Conservation (phyloP, 306 rosid species). For the Benincasa hispida region DNA sequence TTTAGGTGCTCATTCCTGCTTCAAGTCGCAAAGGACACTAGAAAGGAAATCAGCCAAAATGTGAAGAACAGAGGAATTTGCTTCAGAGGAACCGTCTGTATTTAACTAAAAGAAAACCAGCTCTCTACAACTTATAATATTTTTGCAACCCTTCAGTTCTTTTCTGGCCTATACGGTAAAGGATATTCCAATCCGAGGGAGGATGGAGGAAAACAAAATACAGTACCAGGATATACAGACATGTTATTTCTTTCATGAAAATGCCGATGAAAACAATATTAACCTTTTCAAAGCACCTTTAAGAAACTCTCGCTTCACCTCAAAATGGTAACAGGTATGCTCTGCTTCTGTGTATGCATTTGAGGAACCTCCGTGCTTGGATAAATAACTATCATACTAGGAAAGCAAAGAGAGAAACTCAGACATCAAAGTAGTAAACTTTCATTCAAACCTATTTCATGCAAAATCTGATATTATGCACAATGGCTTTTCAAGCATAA, state of each 20-base stretch:
- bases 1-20: background rate
- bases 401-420: slow-evolving; percentile 31
- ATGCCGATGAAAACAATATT: slow-evolving; percentile 5
- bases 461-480: slow-evolving; percentile 3
- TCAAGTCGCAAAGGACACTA: background rate
- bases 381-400: slow-evolving; percentile 96
- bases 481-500: background rate
- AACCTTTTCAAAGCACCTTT: slow-evolving; percentile 87
- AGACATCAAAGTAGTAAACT: slow-evolving; percentile 15
- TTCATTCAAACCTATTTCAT: slow-evolving; percentile 3
- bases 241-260: background rate
- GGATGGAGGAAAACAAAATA: background rate
- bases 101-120: background rate
- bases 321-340: slow-evolving; percentile 96
- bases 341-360: slow-evolving; percentile 91
- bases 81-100: background rate
- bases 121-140: background rate
- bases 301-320: slow-evolving; percentile 77
- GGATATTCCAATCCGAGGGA: background rate
- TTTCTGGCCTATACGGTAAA: background rate
- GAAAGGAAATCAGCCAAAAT: background rate
- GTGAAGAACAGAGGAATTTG: background rate
- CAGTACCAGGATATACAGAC: background rate
- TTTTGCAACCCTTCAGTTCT: background rate
- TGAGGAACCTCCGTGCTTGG: slow-evolving; percentile 96